Evolutionary conservation across 306 rosid genomes (phyloP), one percentile per base, ranked within the genome.

Genomic region (Castanospermum australe): DNA sequence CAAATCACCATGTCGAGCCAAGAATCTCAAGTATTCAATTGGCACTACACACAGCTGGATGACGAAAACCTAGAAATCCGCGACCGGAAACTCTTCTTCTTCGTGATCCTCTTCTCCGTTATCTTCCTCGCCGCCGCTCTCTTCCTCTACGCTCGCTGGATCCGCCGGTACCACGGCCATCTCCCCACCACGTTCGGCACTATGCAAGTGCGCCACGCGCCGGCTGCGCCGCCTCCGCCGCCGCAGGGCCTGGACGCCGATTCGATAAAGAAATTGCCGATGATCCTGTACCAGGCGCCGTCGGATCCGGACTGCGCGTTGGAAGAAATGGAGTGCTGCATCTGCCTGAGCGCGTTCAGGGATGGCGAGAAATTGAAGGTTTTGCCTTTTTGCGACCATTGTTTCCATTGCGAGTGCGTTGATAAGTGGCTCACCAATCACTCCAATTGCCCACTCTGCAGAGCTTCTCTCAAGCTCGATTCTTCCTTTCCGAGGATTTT

Each of bases 401-500:
- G 90, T 22, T 95, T 82, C 22, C 99, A 95, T 33, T 86, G 94
- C 5, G 94, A 91, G 63, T 95, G 99, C 30, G 94, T 95, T 0
- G 99, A 91, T 33, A 72, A n/a, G 63, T 95, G 99, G 99, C 94
- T 95, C 15, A 15, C 36, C 14, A 76, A 83, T 41, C 96, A 85
- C 35, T 90, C 98, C 0, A 95, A 84, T 54, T 95, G 99, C 69
- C 99, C 99, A 20, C 85, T 95, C 9, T 95, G 99, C 50, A 88
- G 99, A 32, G 80, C 88, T 68, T 90, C 93, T 42, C 91, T 91
- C 38, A 84, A 24, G 6, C 38, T 77, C 5, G 82, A 71, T 75
- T 65, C 88, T 9, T 48, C 70, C 2, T 81, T 83, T 12, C 86
- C 87, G 0, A 17, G 0, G n/a, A 73, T 84, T 84, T 81, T 87